Evolutionary conservation across 2,329 filamentous ascomycete genomes (phyloP).

Genomic region (Alternaria postmessia): DNA sequence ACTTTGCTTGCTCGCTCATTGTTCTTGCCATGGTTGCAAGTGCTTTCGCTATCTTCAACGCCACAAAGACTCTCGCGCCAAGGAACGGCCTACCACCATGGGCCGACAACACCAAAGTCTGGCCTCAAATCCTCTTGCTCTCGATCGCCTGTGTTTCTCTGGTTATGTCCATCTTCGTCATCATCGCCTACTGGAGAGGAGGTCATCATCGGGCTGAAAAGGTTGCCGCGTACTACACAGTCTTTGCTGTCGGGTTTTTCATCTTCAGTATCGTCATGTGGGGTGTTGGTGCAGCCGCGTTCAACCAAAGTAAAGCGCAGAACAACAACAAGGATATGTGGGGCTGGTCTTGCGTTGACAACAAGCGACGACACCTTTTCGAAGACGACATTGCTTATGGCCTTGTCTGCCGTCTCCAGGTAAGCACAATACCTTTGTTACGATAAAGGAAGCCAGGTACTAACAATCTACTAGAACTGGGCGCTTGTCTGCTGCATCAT

Average conservation of each 20-base stretch:
- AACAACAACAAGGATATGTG: constrained; percentile 87
- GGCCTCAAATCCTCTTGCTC: constrained; percentile 89
- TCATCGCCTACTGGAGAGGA: constrained; percentile 85
- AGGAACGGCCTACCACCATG: constrained; percentile 86
- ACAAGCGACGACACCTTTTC: constrained; percentile 80
- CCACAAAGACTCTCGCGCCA: constrained; percentile 76
- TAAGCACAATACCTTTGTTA: constrained; percentile 50
- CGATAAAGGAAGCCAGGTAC: constrained; percentile 5
- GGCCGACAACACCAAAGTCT: constrained; percentile 79
- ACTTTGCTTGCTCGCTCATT: constrained; percentile 96
- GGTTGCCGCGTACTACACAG: constrained; percentile 91
- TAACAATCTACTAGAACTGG: constrained; percentile 75
- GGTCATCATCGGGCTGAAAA: constrained; percentile 91
- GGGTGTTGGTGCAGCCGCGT: constrained; percentile 82
- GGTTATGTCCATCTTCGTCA: constrained; percentile 77
- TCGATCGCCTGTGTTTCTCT: constrained; percentile 82
- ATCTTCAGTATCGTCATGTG: constrained; percentile 92
- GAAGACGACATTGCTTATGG: constrained; percentile 83
- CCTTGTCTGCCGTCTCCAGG: constrained; percentile 88
- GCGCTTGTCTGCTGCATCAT: constrained; percentile 95
- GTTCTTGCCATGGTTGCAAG: constrained; percentile 88
- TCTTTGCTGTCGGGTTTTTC: constrained; percentile 93
- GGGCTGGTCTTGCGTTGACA: constrained; percentile 97
- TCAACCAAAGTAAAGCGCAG: constrained; percentile 79
- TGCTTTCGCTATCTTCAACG: constrained; percentile 92